Conservation (phyloP, 1,139 yeast genomes). For the Yamadazyma siamensis region DNA sequence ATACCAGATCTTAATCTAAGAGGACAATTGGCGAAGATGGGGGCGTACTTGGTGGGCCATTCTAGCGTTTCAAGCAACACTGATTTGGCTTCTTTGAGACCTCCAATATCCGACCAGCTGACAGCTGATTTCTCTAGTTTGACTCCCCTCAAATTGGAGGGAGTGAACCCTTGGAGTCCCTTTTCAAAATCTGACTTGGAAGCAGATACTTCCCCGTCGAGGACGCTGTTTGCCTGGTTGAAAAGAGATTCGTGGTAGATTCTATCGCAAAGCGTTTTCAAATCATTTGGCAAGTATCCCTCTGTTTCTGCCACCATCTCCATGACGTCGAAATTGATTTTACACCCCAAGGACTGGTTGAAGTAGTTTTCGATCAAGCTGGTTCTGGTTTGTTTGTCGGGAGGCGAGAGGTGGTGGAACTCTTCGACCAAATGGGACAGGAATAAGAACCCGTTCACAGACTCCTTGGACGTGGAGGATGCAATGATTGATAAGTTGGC, state of each 20-base stretch:
- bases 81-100: constrained; percentile 71
- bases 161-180: constrained; percentile 68
- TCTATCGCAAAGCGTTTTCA: constrained; percentile 70
- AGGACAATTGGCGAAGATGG: constrained; percentile 87
- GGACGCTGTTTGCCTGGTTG: constrained; percentile 13
- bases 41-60: constrained; percentile 97
- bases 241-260: constrained; percentile 66
- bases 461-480: constrained; percentile 62
- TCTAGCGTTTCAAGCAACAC: constrained; percentile 82
- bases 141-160: constrained; percentile 83
- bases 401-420: constrained; percentile 60
- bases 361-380: constrained; percentile 50
- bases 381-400: constrained; percentile 61
- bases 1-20: constrained; percentile 85
- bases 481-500: constrained; percentile 54
- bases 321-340: constrained; percentile 49
- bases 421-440: constrained; percentile 73
- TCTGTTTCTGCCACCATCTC: constrained; percentile 81
- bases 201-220: constrained; percentile 15
- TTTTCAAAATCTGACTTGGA: constrained; percentile 41
- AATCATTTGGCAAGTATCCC: constrained; percentile 84
- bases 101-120: constrained; percentile 89
- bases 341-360: constrained; percentile 24
- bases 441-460: constrained; percentile 58
- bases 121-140: constrained; percentile 75